Percentiles rank a stretch among this genome's conserved stretches.
Evolutionary conservation across 495 filamentous ascomycete species (phyloP).

Genomic region (Lasiosphaeria ovina): DNA sequence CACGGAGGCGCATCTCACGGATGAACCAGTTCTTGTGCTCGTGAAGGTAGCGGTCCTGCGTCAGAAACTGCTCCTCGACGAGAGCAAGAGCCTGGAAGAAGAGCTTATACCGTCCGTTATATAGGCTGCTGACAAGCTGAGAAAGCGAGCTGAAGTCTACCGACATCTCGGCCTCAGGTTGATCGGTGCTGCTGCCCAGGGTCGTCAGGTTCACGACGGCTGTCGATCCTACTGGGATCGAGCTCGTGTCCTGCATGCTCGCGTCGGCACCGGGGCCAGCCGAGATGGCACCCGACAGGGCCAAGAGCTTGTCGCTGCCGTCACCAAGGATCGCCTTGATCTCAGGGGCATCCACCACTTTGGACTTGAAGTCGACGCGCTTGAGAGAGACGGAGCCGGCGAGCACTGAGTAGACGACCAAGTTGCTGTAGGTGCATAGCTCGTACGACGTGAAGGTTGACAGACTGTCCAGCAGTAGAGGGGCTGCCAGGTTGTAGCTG

Average conservation of each 20-base stretch:
- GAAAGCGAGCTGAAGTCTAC: conserved; percentile 81
- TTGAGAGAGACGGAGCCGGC: conserved; percentile 92
- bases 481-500: conserved; percentile 84
- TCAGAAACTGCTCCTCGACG: conserved; percentile 91
- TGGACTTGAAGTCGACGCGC: conserved; percentile 96
- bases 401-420: conserved; percentile 94
- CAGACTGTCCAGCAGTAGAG: conserved; percentile 89
- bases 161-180: conserved; percentile 72
- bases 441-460: conserved; percentile 99
- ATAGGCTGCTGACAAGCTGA: conserved; percentile 83
- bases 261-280: conserved; percentile 78
- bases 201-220: conserved; percentile 82
- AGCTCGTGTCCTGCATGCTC: conserved; percentile 68
- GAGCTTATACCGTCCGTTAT: conserved; percentile 85
- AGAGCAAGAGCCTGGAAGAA: conserved; percentile 90
- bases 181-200: conserved; percentile 63
- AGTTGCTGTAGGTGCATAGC: conserved; percentile 88
- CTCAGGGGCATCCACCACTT: conserved; percentile 96
- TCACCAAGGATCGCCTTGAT: conserved; percentile 94
- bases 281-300: conserved; percentile 70
- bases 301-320: conserved; percentile 79
- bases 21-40: conserved; percentile 97
- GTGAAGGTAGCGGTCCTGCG: conserved; percentile 86
- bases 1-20: conserved; percentile 93
- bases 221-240: conserved; percentile 55